Base-by-base conservation (phyloP, 2,329 filamentous ascomycete genomes). In the Akanthomyces muscarius region DNA sequence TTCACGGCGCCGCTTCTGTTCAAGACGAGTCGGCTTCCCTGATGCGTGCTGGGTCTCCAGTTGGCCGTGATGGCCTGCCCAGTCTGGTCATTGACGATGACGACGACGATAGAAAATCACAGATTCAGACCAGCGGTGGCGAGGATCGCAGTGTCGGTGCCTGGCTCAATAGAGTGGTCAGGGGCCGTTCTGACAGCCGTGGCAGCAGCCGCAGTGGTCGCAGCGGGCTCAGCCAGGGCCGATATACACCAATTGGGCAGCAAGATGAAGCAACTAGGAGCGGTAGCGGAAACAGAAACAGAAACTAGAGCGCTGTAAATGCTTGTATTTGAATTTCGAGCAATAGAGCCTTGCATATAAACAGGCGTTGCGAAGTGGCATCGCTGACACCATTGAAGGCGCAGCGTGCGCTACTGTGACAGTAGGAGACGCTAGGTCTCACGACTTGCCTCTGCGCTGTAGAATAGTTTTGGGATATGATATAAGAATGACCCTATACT, bases 21-120 rank as follows among this genome's bases (percentile, higher is more conserved):
- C 83, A 87, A 64, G 88, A 88, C 62, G 92, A 97, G 76, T 87
- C 88, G 10, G 91, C 90, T n/a, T 92, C 92, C 3, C 81, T 97
- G 13, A 87, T 96, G 75, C 86, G 88, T 51, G 83, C 84, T 45
- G 86, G 87, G 50, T 97, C 93, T n/a, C 76, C 75, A 0, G 85
- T 90, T 10, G 89, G 89, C 41, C 93, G 89, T 13, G 88, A 92
- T 64, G 92, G 92, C 1, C 88, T 89, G 10, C 81, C 97, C 63
- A 87, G 92, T 69, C 90, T 97, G 63, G 88, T 96, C 47, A 90
- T 91, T 21, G 63, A 63, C 5, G 91, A 92, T 1, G 81, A 86
- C 56, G 80, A 91, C 42, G 76, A 80, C 30, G 76, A 80, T 42
- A 75, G 72, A 54, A 83, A 83, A 71, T 75, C 77, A 4, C 76